Evolutionary conservation across 2,329 filamentous ascomycete genomes (phyloP), one percentile per base, ranked within the genome.

Genomic region (Scedosporium minutisporum): DNA sequence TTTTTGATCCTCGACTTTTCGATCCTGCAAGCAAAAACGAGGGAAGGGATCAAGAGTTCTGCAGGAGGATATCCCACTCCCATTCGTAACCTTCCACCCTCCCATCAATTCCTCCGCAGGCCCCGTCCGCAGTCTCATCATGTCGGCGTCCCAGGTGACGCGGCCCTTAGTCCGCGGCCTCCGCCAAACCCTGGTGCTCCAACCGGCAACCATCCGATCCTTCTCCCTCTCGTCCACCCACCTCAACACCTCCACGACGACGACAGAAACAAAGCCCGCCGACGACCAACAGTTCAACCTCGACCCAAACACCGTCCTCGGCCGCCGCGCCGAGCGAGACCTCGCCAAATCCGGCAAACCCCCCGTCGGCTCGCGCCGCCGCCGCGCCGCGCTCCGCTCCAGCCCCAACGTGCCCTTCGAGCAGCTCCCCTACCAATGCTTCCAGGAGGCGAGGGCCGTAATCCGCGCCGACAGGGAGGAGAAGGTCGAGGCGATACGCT

Each of bases 381-480:
- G 93, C 66, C 88, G 93, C 72, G 84, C 86, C 29, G 89, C 89
- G 29, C 74, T 93, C 65, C 85, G 82, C 70, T 84, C 78, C 69
- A 83, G 78, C 44, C 77, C 82, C 65, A 83, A 88, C 69, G 78
- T 96, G 59, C 91, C 93, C 27, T 97, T 99, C 72, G 91, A 96
- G 78, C 89, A 93, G 72, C 80, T 99, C 67, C 95, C 95, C 18
- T 99, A 96, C 78, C 93, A 97, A 81, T 95, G 91, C 76, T 99
- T 97, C 79, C 95, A 99, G 77, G 93, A 97, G 78, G 95, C 95
- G 48, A 86, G 93, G 66, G 90, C 91, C 73, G 77, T 97, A 58
- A 79, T 99, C 63, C 82, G 86, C 61, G 85, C 84, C 62, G 95
- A 99, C 73, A 85, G 93, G 48, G 80, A 87, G 67, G 84, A 93